A percentile compares a stretch with the other conserved stretches of the same genome.
These are phyloP conservation scores for Candida pseudoglaebosa DNA, from an alignment of 805 yeast species.

Conservation along the genomic window DNA sequence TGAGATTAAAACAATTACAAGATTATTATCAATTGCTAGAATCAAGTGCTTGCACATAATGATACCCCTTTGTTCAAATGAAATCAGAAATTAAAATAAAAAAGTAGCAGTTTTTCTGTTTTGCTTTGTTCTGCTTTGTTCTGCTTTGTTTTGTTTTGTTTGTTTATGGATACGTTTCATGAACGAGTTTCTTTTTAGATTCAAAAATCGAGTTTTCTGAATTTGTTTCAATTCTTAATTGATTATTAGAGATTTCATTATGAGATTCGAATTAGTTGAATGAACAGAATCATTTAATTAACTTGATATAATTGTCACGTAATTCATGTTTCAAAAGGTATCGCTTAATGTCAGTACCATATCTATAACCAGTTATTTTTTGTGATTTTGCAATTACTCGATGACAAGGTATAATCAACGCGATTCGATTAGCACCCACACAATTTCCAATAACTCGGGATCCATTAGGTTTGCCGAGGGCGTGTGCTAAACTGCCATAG, in stretches of 20 bases:
- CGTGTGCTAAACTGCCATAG: conserved; percentile 30
- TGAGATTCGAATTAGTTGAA: neutral
- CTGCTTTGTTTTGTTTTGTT: too few relatives aligned
- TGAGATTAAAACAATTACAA: conserved; percentile 14
- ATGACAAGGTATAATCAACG: conserved; percentile 43
- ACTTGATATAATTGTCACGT: conserved; percentile 5
- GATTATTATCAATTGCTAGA: conserved; percentile 13
- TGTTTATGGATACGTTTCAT: too few relatives aligned
- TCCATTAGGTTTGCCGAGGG: conserved; percentile 23
- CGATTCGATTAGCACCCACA: conserved; percentile 36
- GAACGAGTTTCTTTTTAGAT: too few relatives aligned
- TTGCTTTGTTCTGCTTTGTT: too few relatives aligned
- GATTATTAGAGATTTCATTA: neutral
- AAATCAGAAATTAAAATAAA: too few relatives aligned
- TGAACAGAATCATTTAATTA: neutral
- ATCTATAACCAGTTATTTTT: conserved; percentile 34
- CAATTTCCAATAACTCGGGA: conserved; percentile 40
- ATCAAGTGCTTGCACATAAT: conserved; percentile 1
- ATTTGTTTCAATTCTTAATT: too few relatives aligned
- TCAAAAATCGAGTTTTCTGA: too few relatives aligned
- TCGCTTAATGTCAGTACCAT: conserved; percentile 32
- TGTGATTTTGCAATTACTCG: conserved; percentile 30
- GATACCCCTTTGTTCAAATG: too few relatives aligned
- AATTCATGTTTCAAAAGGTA: conserved; percentile 20
- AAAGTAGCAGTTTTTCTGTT: too few relatives aligned